Percentiles rank a stretch among this genome's conserved stretches.
phyloP scores from a whole-genome alignment of 495 filamentous ascomycete species.

The Hapsidospora chrysogenum region DNA sequence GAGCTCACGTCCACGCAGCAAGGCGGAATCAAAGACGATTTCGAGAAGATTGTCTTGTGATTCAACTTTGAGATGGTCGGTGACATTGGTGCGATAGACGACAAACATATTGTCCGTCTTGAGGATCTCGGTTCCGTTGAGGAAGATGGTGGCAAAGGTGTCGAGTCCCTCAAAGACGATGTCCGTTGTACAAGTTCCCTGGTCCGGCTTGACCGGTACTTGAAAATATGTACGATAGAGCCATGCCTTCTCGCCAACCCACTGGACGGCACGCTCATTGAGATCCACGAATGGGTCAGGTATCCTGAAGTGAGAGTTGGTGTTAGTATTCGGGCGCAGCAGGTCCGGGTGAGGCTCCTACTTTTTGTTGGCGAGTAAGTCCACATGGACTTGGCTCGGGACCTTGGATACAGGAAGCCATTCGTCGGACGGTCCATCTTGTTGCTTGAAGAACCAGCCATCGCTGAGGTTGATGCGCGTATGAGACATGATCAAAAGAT shows the following conservation, averaged over 20 bases:
- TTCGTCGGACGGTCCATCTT: conserved; percentile 12
- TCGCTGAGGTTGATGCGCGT: conserved; percentile 7
- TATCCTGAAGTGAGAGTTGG: conserved; percentile 11
- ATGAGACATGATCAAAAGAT: conserved; percentile 1
- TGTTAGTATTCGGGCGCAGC: background rate
- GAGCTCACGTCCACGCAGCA: conserved; percentile 19
- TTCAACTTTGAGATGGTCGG: conserved; percentile 21
- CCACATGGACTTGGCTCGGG: conserved; percentile 47
- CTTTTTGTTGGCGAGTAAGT: conserved; percentile 34
- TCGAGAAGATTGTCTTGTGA: conserved; percentile 11
- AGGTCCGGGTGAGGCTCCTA: conserved; percentile 1
- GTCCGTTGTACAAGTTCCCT: conserved; percentile 12
- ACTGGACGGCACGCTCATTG: conserved; percentile 46
- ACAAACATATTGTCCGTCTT: conserved; percentile 57
- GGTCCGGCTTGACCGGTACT: conserved; percentile 10
- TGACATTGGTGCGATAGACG: conserved; percentile 40
- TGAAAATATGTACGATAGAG: too few species aligned
- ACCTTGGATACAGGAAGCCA: conserved; percentile 35
- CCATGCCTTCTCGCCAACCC: conserved; percentile 56
- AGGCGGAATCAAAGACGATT: conserved; percentile 28
- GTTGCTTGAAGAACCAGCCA: conserved; percentile 37
- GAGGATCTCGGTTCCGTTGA: conserved; percentile 43
- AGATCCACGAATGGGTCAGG: conserved; percentile 42
- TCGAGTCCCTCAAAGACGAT: conserved; percentile 60
- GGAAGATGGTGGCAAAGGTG: conserved; percentile 49